Evolutionary conservation across 495 filamentous ascomycete species (phyloP).

Genomic region (Aspergillus asperescens): DNA sequence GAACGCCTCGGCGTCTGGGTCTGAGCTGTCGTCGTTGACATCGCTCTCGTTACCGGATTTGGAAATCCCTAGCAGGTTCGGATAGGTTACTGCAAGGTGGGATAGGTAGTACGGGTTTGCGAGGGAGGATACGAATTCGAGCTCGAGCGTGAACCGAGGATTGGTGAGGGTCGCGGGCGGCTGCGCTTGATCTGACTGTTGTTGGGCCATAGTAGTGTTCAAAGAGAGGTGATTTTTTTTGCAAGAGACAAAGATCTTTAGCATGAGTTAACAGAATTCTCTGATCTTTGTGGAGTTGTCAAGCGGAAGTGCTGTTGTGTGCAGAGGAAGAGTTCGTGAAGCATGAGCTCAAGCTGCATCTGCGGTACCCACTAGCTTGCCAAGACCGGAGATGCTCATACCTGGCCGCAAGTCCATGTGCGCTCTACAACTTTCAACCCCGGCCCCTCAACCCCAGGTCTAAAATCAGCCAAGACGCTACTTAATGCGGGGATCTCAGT

Average conservation of each 20-base stretch:
- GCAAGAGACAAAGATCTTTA: too few species aligned
- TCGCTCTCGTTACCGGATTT: slow-evolving; percentile 32
- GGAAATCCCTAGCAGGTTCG: slow-evolving; percentile 43
- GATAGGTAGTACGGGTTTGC: slow-evolving; percentile 80
- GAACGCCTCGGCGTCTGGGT: slow-evolving; percentile 58
- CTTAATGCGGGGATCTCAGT: too few species aligned
- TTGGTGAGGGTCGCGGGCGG: slow-evolving; percentile 39
- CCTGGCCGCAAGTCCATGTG: not conserved
- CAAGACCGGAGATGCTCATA: not conserved
- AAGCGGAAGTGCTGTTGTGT: not conserved
- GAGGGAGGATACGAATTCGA: slow-evolving; percentile 80
- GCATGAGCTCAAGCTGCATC: not conserved
- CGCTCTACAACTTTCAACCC: too few species aligned
- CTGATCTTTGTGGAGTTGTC: not conserved
- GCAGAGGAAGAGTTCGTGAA: not conserved
- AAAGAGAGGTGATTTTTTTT: not conserved
- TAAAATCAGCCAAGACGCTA: not conserved
- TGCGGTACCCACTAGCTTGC: not conserved
- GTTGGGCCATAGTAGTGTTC: slow-evolving; percentile 14
- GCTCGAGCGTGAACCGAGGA: slow-evolving; percentile 39
- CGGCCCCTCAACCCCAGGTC: too few species aligned
- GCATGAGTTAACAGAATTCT: not conserved
- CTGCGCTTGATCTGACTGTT: slow-evolving; percentile 19
- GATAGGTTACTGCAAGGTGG: slow-evolving; percentile 63
- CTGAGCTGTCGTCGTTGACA: slow-evolving; percentile 41